Evolutionary conservation across 2,329 filamentous ascomycete species (phyloP).

Genomic region (Neobulgaria alba): DNA sequence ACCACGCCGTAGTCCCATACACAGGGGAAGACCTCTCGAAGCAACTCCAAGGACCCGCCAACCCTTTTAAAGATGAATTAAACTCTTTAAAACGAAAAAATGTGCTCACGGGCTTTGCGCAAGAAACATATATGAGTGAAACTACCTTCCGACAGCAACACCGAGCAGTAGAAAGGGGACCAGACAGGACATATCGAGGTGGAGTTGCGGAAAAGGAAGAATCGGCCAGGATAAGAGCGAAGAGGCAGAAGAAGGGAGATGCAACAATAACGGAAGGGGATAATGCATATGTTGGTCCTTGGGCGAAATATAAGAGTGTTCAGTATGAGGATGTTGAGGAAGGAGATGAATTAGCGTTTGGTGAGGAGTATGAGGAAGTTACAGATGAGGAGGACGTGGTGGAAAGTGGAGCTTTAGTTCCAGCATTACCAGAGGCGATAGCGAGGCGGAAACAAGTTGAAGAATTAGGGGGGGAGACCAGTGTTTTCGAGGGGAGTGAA

Average conservation of each 20-base stretch:
- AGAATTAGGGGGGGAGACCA: slow-evolving; percentile 64
- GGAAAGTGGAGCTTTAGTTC: slow-evolving; percentile 53
- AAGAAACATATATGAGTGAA: slow-evolving; percentile 85
- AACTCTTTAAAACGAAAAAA: slow-evolving; percentile 66
- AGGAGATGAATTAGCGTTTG: slow-evolving; percentile 66
- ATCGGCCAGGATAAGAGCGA: slow-evolving; percentile 58
- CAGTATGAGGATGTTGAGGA: slow-evolving; percentile 67
- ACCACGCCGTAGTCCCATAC: slow-evolving; percentile 55
- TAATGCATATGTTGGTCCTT: slow-evolving; percentile 85
- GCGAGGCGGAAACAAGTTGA: slow-evolving; percentile 48
- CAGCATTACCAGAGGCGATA: slow-evolving; percentile 46
- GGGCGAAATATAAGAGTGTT: slow-evolving; percentile 72
- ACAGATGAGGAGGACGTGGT: slow-evolving; percentile 65
- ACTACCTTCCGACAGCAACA: slow-evolving; percentile 84
- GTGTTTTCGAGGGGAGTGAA: slow-evolving; percentile 74
- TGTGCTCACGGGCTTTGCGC: slow-evolving; percentile 73
- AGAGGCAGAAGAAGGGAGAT: slow-evolving; percentile 78
- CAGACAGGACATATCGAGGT: slow-evolving; percentile 47
- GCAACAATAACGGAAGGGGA: slow-evolving; percentile 77
- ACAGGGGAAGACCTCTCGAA: slow-evolving; percentile 65
- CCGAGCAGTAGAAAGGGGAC: slow-evolving; percentile 66
- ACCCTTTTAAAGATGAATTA: slow-evolving; percentile 62
- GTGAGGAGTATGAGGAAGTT: slow-evolving; percentile 70
- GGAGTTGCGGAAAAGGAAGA: slow-evolving; percentile 58
- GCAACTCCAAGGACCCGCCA: slow-evolving; percentile 58